Evolutionary conservation across 345 rosid genomes (phyloP).

Genomic region (Populus deltoides): DNA sequence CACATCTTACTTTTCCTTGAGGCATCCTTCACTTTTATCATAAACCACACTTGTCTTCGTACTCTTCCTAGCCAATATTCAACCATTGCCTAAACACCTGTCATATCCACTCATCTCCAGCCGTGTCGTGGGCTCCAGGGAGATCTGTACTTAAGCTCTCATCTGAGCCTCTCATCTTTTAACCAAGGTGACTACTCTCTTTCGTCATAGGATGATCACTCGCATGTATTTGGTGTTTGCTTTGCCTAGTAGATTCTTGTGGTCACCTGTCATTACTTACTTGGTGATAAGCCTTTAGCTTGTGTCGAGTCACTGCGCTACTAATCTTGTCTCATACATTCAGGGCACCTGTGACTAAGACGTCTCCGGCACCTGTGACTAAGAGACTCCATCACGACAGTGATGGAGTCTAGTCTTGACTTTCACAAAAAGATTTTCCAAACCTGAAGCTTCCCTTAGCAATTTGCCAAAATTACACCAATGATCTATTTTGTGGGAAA

Average conservation of each 20-base stretch:
- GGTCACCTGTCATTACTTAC: neutral
- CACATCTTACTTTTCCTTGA: too few species aligned
- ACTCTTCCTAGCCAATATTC: too few species aligned
- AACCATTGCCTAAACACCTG: too few species aligned
- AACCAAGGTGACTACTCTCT: too few species aligned
- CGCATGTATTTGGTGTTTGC: neutral
- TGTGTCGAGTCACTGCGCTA: neutral
- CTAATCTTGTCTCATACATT: neutral
- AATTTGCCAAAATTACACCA: neutral
- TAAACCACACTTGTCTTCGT: too few species aligned
- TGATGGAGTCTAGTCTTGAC: too few species aligned
- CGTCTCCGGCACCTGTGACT: constrained; percentile 37
- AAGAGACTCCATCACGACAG: constrained; percentile 27
- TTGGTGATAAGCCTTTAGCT: neutral
- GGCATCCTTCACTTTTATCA: too few species aligned
- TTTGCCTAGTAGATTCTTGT: neutral
- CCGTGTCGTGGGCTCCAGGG: too few species aligned
- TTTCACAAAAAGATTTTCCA: too few species aligned
- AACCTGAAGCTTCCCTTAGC: neutral
- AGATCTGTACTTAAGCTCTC: too few species aligned
- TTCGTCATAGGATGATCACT: neutral
- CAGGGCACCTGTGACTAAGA: constrained; percentile 56
- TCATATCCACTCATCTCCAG: too few species aligned
- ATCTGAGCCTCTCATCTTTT: too few species aligned
- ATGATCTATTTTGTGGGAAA: neutral